These are phyloP conservation scores for Scutellaria galericulata DNA, from an alignment of 257 asterid genomes.

Conservation along the genomic window DNA sequence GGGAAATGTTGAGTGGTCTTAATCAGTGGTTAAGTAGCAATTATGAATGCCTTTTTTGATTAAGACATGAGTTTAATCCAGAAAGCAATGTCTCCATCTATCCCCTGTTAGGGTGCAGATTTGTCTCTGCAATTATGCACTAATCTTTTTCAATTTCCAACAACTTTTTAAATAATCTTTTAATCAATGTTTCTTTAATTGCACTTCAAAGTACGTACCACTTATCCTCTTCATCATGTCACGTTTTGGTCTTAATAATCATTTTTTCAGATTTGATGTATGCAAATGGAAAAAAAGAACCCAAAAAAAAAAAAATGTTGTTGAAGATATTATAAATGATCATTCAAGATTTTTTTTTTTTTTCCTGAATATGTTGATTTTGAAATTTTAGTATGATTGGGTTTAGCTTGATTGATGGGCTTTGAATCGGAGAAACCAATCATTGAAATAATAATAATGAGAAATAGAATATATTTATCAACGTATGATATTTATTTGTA, in stretches of 20 bases:
- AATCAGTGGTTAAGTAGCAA: slow-evolving; percentile 37
- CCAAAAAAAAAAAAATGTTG: too few relatives aligned
- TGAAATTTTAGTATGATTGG: too few relatives aligned
- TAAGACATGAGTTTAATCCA: slow-evolving; percentile 46
- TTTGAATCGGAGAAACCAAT: too few relatives aligned
- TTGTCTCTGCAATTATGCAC: slow-evolving; percentile 35
- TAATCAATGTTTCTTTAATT: slow-evolving; percentile 31
- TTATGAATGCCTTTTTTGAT: slow-evolving; percentile 44
- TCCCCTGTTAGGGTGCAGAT: slow-evolving; percentile 47
- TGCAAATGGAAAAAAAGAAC: background rate
- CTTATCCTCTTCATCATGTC: slow-evolving; percentile 10
- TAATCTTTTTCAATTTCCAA: slow-evolving; percentile 37
- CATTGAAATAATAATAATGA: too few relatives aligned
- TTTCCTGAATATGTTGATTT: too few relatives aligned
- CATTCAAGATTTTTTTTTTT: too few relatives aligned
- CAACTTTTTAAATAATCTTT: slow-evolving; percentile 28
- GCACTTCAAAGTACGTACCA: slow-evolving; percentile 34
- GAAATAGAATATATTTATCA: too few relatives aligned
- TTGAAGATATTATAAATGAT: too few relatives aligned
- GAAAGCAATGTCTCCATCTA: slow-evolving; percentile 46
- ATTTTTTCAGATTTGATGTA: slow-evolving; percentile 4
- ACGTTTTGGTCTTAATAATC: background rate
- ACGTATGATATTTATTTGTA: too few relatives aligned
- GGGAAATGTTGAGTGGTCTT: slow-evolving; percentile 39
- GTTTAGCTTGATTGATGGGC: too few relatives aligned